A percentile compares a stretch with the other conserved stretches of the same genome.
phyloP scores from a whole-genome alignment of 2,329 filamentous ascomycete genomes.

The Sporothrix brunneoviolacea region DNA sequence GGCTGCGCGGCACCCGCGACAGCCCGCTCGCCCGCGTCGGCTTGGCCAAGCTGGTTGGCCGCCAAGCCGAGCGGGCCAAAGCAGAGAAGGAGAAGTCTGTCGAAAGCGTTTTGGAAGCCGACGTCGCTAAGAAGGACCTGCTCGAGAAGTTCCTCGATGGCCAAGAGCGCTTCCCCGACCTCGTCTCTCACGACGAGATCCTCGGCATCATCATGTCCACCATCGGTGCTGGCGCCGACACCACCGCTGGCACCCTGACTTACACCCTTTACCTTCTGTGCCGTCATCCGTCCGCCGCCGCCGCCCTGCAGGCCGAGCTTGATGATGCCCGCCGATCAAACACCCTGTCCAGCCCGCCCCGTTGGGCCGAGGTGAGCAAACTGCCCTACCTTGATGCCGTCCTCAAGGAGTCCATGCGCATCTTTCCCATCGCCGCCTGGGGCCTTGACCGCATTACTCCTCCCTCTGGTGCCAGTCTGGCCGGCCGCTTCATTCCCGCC shows the following conservation, averaged over 20 bases:
- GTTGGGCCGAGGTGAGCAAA: constrained; percentile 11
- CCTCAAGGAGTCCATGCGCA: constrained; percentile 20
- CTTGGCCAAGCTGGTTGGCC: neutral
- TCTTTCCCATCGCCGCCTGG: constrained; percentile 17
- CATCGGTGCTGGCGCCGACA: constrained; percentile 21
- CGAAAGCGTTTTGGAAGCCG: neutral
- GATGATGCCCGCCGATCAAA: constrained; percentile 9
- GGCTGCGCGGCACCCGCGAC: neutral
- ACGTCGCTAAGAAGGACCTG: neutral
- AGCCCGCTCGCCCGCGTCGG: constrained; percentile 1
- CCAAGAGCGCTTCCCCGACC: neutral
- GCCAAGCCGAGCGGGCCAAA: neutral
- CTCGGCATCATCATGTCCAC: constrained; percentile 8
- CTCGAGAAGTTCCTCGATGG: constrained; percentile 6
- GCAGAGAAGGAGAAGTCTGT: neutral
- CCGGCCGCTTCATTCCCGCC: constrained; percentile 28
- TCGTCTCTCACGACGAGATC: neutral
- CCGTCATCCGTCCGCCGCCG: constrained; percentile 9
- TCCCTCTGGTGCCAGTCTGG: constrained; percentile 13
- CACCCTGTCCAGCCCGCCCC: neutral
- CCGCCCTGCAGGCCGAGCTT: constrained; percentile 14
- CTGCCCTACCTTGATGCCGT: constrained; percentile 21
- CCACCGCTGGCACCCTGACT: constrained; percentile 18
- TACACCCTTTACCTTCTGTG: constrained; percentile 17
- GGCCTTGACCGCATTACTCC: constrained; percentile 16